Percentiles rank a stretch among this genome's conserved stretches.
Evolutionary conservation across 495 filamentous ascomycete species (phyloP).

Genomic region (Gamarada debralockiae): DNA sequence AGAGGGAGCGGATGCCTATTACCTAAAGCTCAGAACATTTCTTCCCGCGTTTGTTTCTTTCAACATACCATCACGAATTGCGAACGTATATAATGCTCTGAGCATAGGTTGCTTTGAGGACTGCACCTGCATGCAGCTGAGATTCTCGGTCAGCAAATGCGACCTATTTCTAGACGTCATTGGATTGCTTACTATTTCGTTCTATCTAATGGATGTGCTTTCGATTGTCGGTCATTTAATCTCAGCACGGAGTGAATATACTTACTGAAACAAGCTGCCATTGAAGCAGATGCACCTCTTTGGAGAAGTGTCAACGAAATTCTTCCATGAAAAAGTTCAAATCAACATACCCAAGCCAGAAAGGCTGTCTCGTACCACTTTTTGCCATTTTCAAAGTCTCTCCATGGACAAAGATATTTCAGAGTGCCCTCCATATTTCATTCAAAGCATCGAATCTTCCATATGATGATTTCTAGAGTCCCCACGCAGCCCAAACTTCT

Average conservation of each 20-base stretch:
- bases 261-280: conserved; percentile 39
- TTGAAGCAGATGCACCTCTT: conserved; percentile 36
- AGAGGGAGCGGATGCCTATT: conserved; percentile 31
- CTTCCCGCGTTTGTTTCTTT: background rate
- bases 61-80: conserved; percentile 30
- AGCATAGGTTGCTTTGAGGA: conserved; percentile 30
- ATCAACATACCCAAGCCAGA: conserved; percentile 31
- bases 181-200: conserved; percentile 32
- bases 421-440: no score
- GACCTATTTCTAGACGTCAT: background rate
- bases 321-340: background rate
- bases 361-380: conserved; percentile 29
- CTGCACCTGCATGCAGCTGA: conserved; percentile 37
- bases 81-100: conserved; percentile 31
- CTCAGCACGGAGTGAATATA: background rate
- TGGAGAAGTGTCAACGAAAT: background rate
- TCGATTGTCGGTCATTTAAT: background rate
- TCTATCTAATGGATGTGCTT: conserved; percentile 36
- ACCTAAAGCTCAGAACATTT: background rate
- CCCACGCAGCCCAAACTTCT: no score
- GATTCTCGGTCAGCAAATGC: background rate
- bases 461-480: background rate
- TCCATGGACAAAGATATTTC: no score
- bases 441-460: background rate
- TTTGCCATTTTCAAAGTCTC: conserved; percentile 6